These are phyloP conservation scores for Eimeria brunetti DNA, from an alignment of 169 alveolate genomes.

Conservation along the genomic window DNA sequence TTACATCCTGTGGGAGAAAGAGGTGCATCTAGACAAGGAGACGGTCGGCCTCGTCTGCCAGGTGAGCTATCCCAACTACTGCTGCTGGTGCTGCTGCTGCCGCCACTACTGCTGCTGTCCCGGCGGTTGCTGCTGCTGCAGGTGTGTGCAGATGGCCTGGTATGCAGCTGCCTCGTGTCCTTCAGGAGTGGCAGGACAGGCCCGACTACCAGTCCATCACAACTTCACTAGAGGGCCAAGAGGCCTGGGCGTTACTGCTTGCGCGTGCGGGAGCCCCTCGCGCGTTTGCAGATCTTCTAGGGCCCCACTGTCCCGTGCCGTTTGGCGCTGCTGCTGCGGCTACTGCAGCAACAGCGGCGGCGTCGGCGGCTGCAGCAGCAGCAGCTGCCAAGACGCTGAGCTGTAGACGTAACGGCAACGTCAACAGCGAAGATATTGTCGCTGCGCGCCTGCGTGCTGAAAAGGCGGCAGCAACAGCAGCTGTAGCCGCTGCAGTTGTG, in stretches of 20 bases:
- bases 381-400: conserved; percentile 23
- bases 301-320: conserved; percentile 59
- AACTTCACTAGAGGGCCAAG: conserved; percentile 32
- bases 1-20: conserved; percentile 35
- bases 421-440: neutral
- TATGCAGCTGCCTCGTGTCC: conserved; percentile 7
- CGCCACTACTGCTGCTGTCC: neutral
- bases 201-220: conserved; percentile 23
- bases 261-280: conserved; percentile 56
- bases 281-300: conserved; percentile 32
- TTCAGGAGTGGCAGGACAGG: conserved; percentile 67
- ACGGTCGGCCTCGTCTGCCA: conserved; percentile 29
- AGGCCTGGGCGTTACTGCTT: conserved; percentile 29
- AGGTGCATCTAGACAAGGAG: conserved; percentile 1
- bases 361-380: conserved; percentile 55
- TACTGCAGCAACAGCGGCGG: conserved; percentile 48
- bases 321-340: conserved; percentile 66
- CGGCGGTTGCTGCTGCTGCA: neutral
- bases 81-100: conserved; percentile 1
- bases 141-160: neutral
- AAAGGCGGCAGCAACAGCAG: conserved; percentile 59
- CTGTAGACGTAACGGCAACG: neutral
- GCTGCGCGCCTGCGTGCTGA: conserved; percentile 42
- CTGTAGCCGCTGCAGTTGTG: conserved; percentile 41
- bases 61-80: neutral